Evolutionary conservation across 345 rosid genomes (phyloP).

Genomic region (Melaleuca quinquenervia): DNA sequence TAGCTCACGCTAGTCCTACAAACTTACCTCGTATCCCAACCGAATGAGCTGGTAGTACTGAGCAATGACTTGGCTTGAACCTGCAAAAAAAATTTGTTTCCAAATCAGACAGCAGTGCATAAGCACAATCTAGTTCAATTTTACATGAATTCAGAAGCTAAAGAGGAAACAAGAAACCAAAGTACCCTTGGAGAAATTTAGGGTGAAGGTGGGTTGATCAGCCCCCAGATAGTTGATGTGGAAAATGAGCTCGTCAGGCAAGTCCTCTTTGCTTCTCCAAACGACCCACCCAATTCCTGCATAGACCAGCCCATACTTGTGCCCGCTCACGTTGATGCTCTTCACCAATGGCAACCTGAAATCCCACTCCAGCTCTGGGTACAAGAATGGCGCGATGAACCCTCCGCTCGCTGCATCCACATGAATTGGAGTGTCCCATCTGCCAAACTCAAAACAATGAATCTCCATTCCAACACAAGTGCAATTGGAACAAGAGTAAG

Average conservation of each 20-base stretch:
- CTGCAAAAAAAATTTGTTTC: conserved; percentile 2
- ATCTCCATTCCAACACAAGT: no score
- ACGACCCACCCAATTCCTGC: conserved; percentile 59
- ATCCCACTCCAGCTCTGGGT: conserved; percentile 57
- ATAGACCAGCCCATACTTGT: conserved; percentile 47
- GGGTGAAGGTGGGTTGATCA: conserved; percentile 54
- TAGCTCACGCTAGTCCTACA: background rate
- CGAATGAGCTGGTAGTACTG: conserved; percentile 51
- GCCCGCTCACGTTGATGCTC: conserved; percentile 53
- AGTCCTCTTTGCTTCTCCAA: conserved; percentile 54
- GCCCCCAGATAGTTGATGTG: conserved; percentile 48
- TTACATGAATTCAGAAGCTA: background rate
- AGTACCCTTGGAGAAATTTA: conserved; percentile 50
- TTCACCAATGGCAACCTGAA: conserved; percentile 47
- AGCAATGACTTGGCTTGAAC: conserved; percentile 49
- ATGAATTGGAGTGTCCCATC: conserved; percentile 56
- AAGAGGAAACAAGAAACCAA: background rate
- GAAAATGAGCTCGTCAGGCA: conserved; percentile 52
- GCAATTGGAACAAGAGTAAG: background rate
- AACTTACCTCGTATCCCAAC: conserved; percentile 26
- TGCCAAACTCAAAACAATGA: background rate
- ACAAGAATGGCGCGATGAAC: conserved; percentile 42
- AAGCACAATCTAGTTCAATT: background rate
- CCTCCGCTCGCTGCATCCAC: conserved; percentile 62
- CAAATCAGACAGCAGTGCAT: background rate